Base-by-base conservation (phyloP, 352 stramenopile genomes). In the Elongisporangium prolatum region DNA sequence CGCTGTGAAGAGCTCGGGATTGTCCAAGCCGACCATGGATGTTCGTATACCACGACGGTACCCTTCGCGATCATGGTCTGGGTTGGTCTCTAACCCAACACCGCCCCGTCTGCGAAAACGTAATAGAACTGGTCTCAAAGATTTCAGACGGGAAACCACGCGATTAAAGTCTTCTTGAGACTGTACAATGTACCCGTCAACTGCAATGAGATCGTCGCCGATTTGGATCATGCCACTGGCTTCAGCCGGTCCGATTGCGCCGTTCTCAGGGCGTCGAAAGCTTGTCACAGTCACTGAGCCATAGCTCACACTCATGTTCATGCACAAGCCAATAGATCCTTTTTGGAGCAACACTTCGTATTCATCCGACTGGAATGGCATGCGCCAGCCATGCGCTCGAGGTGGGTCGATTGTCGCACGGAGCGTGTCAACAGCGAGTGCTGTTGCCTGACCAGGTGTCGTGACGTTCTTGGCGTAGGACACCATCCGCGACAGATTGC, bases 271-370 rank as follows among this genome's bases (percentile, higher is more conserved):
- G 4, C 85, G 83, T 5, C 86, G 80, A 57, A 95, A 95, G 47
- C 86, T 91, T 22, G 85, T 91, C 22, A 95, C 84, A 0, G 75
- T 86, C 47, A 95, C 84, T 8, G 81, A 90, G 10, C 84, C 84
- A 57, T 83, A 65, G 13, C 86, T 80, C 57, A 95, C 82, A 58
- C 84, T 93, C 86, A 95, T 95, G 65, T 95, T 95, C 86, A 95
- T 95, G 62, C 86, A 95, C 25, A 95, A 69, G 2, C 86, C 86
- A 48, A 93, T 89, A 11, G 77, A 89, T 53, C 86, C 86, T 60
- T 95, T 95, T 67, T 93, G 82, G 56, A 95, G 73, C 62, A 92
- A 52, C 34, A 95, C 84, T 63, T 95, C 86, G 55, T 91, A 95
- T 68, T 95, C 84, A 47, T 94, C 68, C 17, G 64, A 56, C 48